These are phyloP conservation scores for Stagonosporopsis rhizophila DNA, from an alignment of 2,329 filamentous ascomycete genomes.

Conservation along the genomic window DNA sequence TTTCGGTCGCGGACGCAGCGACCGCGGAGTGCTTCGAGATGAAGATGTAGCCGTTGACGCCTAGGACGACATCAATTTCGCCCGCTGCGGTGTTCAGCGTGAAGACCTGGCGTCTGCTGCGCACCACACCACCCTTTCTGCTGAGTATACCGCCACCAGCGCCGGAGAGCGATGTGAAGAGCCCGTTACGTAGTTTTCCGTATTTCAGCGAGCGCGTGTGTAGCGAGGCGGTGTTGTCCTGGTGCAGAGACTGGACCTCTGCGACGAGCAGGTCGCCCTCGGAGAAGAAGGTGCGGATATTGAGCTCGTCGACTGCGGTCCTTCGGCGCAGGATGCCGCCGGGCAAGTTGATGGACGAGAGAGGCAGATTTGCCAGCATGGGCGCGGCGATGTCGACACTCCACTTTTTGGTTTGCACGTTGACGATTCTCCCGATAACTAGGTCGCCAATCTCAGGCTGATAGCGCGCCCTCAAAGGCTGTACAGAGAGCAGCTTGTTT, in stretches of 20 bases:
- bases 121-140: constrained; percentile 74
- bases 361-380: constrained; percentile 81
- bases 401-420: constrained; percentile 94
- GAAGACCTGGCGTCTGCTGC: constrained; percentile 86
- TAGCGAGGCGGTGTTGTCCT: constrained; percentile 83
- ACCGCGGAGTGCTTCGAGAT: constrained; percentile 82
- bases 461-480: constrained; percentile 89
- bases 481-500: constrained; percentile 94
- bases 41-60: constrained; percentile 97
- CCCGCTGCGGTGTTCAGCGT: constrained; percentile 68
- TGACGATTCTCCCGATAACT: constrained; percentile 89
- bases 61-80: constrained; percentile 83
- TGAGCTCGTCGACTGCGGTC: constrained; percentile 94
- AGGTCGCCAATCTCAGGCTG: constrained; percentile 95
- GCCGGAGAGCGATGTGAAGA: constrained; percentile 83
- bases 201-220: constrained; percentile 93
- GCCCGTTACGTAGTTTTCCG: constrained; percentile 91
- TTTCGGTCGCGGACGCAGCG: constrained; percentile 59
- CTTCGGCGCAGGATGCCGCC: constrained; percentile 90
- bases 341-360: constrained; percentile 91
- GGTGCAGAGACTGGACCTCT: constrained; percentile 88
- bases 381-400: constrained; percentile 91
- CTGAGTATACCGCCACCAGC: constrained; percentile 68
- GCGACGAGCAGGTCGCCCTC: constrained; percentile 94
- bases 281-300: constrained; percentile 95